These are phyloP conservation scores for Xylaria venustula DNA, from an alignment of 495 filamentous ascomycete species.

Conservation along the genomic window DNA sequence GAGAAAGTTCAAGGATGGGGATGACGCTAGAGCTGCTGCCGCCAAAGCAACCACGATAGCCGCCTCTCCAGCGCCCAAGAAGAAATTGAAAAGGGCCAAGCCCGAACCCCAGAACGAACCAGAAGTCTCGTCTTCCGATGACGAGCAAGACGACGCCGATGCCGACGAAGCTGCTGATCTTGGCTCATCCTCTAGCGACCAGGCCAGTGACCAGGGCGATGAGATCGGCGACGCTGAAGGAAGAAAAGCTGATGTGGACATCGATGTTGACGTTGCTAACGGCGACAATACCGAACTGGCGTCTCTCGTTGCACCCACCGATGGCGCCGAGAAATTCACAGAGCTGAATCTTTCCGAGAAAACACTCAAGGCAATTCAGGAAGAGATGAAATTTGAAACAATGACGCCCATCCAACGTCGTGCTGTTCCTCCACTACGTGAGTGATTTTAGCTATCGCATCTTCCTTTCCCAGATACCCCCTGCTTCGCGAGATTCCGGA, in stretches of 20 bases:
- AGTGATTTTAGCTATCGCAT: neutral
- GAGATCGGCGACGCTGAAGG: constrained; percentile 15
- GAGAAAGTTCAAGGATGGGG: constrained; percentile 44
- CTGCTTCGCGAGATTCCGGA: neutral
- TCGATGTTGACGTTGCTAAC: constrained; percentile 15
- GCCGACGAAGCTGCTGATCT: constrained; percentile 27
- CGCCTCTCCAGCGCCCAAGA: constrained; percentile 18
- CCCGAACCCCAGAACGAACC: constrained; percentile 23
- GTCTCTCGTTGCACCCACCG: constrained; percentile 13
- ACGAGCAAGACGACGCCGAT: constrained; percentile 2
- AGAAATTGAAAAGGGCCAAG: constrained; percentile 30
- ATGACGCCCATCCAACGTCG: constrained; percentile 96
- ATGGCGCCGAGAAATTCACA: constrained; percentile 55
- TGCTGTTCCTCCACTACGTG: constrained; percentile 74
- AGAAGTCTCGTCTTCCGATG: constrained; percentile 1
- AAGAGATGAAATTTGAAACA: constrained; percentile 85
- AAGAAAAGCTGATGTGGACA: constrained; percentile 10
- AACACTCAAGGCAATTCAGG: constrained; percentile 77
- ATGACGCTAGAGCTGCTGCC: constrained; percentile 26
- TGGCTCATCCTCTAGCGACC: no score
- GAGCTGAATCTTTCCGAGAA: constrained; percentile 84
- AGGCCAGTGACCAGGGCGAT: constrained; percentile 21
- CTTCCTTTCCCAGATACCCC: neutral
- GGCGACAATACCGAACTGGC: neutral
- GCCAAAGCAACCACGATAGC: constrained; percentile 14